A percentile compares a stretch with the other conserved stretches of the same genome.
phyloP scores from a whole-genome alignment of 805 yeast species.

The Diddensiella caesifluorescens region DNA sequence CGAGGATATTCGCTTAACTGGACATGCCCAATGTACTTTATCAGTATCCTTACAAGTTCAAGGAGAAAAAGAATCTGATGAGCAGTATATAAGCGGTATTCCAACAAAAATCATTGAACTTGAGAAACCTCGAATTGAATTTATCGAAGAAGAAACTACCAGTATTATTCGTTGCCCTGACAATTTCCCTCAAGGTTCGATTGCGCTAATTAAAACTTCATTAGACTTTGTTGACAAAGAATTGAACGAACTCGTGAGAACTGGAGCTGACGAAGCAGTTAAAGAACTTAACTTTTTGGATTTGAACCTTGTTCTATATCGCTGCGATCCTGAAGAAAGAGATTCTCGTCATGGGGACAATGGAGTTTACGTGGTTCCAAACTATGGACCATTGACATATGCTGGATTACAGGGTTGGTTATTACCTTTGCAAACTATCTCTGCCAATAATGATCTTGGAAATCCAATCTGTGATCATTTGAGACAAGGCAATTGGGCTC shows the following conservation, averaged over 20 bases:
- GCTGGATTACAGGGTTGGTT: conserved; percentile 96
- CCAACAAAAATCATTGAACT: conserved; percentile 58
- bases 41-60: conserved; percentile 51
- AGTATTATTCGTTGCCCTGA: conserved; percentile 41
- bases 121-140: conserved; percentile 44
- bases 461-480: conserved; percentile 80
- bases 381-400: conserved; percentile 66
- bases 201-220: conserved; percentile 72
- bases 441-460: conserved; percentile 67
- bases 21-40: conserved; percentile 43
- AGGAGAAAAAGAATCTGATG: conserved; percentile 44
- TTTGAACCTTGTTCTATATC: conserved; percentile 67
- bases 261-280: conserved; percentile 75
- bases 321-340: conserved; percentile 81
- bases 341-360: conserved; percentile 67
- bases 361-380: conserved; percentile 74
- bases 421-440: conserved; percentile 55
- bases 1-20: conserved; percentile 30
- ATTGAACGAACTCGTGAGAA: conserved; percentile 60
- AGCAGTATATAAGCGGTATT: conserved; percentile 46
- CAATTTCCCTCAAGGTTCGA: conserved; percentile 82
- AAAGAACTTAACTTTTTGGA: conserved; percentile 55
- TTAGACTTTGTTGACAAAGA: conserved; percentile 60
- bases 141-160: conserved; percentile 38
- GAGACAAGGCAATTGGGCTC: conserved; percentile 83